Evolutionary conservation across 2,329 filamentous ascomycete genomes (phyloP), one percentile per base, ranked within the genome.

Genomic region (Pseudogymnoascus sp.): DNA sequence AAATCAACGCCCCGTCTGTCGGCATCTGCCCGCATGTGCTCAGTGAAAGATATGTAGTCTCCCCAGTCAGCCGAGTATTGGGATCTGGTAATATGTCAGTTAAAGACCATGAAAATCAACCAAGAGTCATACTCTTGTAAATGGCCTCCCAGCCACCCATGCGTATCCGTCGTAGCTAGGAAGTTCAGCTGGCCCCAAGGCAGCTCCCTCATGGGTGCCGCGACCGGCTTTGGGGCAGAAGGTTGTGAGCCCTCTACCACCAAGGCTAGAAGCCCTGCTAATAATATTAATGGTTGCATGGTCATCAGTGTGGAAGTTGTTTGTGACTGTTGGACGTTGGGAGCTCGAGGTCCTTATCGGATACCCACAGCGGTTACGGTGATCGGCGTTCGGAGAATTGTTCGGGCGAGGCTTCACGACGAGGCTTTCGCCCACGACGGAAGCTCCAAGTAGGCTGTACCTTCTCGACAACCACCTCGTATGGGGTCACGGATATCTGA

Each of bases 41-140:
- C 81, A 36, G 92, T 86, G 73, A 99, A 97, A 6, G 93, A 97
- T 70, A 97, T 83, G 76, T 97, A 99, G 77, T 99, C 95, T 65
- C 95, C 95, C 92, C 95, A 97, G 76, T 99, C 95, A 57, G 91
- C 93, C 5, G 91, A 93, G 76, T 96, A 99, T 65, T 95, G 93
- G 2, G 91, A 82, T 77, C 89, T 91, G 66, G 61, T 71, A 59
- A 72, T 63, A 18, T 61, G 21, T 51, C 16, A 51, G 45, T 51
- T 5, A 51, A 51, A 51, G 12, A 0, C 23, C 45, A 11, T 45
- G 63, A 62, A 63, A 5, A 7, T 11, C 16, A 26, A 10, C 3
- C 11, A 18, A 21, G 29, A 71, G 14, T 26, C 82, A 72, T 79
- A 91, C 87, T 99, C 95, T 78, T 93, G 88, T 4, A 97, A 78